phyloP scores from a whole-genome alignment of 106 monocot species.

The Phalaenopsis aphrodite region DNA sequence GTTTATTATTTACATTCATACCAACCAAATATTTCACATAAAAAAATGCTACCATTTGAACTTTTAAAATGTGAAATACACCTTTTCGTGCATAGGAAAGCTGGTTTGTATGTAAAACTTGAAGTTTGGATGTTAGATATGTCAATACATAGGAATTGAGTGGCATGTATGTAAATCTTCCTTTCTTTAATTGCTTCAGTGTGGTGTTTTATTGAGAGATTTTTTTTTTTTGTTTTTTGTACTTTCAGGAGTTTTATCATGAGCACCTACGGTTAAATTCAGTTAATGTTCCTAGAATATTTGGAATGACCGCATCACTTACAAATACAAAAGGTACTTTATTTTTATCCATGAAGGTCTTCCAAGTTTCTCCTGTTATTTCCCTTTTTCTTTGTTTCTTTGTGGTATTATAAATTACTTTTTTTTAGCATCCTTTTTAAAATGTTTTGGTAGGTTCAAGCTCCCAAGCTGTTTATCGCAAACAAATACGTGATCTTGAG shows the following conservation, averaged over 20 bases:
- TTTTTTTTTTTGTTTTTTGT: constrained; percentile 3
- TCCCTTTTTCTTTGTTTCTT: neutral
- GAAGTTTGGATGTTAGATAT: neutral
- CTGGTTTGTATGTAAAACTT: neutral
- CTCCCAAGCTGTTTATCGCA: constrained; percentile 12
- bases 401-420: neutral
- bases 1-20: too few species aligned
- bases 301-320: constrained; percentile 75
- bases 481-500: constrained; percentile 53
- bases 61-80: too few species aligned
- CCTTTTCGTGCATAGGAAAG: too few species aligned
- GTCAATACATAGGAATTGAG: too few species aligned
- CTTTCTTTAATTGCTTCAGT: neutral
- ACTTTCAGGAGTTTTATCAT: constrained; percentile 60
- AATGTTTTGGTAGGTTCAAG: constrained; percentile 22
- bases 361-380: neutral
- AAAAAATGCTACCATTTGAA: too few species aligned
- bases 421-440: neutral
- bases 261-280: constrained; percentile 13
- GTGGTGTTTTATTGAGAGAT: neutral
- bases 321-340: constrained; percentile 49
- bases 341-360: neutral
- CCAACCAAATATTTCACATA: too few species aligned
- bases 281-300: constrained; percentile 41
- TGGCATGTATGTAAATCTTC: neutral